Percentiles rank a stretch among this genome's conserved stretches.
phyloP scores from a whole-genome alignment of 2,329 filamentous ascomycete species.

The Teratosphaeria viscida region DNA sequence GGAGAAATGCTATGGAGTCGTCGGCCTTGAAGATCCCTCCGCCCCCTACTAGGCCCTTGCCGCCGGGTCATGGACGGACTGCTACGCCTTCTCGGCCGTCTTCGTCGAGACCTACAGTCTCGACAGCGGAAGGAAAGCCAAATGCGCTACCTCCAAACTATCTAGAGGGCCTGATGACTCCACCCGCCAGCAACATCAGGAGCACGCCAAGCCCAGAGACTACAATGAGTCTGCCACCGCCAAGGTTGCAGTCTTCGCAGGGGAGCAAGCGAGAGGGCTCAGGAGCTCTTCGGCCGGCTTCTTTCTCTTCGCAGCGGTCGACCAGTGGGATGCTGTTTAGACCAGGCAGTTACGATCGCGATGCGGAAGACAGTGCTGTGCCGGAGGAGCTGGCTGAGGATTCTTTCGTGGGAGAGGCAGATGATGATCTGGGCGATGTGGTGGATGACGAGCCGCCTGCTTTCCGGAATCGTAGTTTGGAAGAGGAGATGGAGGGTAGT shows the following conservation, averaged over 20 bases:
- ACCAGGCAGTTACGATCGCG: conserved; percentile 47
- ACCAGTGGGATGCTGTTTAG: conserved; percentile 45
- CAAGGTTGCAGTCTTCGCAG: conserved; percentile 10
- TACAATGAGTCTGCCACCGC: conserved; percentile 12
- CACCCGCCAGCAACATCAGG: conserved; percentile 66
- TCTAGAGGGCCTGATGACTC: conserved; percentile 74
- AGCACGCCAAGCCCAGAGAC: conserved; percentile 43
- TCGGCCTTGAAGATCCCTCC: conserved; percentile 19
- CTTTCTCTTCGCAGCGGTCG: conserved; percentile 22
- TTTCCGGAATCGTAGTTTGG: conserved; percentile 18
- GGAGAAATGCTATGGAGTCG: conserved; percentile 58
- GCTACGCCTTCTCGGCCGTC: conserved; percentile 34
- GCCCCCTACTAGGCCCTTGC: conserved; percentile 33
- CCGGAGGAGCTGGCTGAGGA: conserved; percentile 40
- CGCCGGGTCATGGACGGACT: conserved; percentile 16
- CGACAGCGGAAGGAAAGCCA: conserved; percentile 14
- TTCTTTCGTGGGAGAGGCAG: conserved; percentile 36
- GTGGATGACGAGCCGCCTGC: conserved; percentile 13
- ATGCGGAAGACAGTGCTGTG: conserved; percentile 44
- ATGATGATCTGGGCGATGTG: conserved; percentile 15
- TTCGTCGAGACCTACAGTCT: neutral
- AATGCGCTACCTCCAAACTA: conserved; percentile 45
- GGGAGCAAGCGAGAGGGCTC: neutral
- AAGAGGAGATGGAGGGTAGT: conserved; percentile 13
- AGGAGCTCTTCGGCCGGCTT: conserved; percentile 4